Base-by-base conservation (phyloP, 495 filamentous ascomycete genomes). In the Hapsidospora chrysogenum region DNA sequence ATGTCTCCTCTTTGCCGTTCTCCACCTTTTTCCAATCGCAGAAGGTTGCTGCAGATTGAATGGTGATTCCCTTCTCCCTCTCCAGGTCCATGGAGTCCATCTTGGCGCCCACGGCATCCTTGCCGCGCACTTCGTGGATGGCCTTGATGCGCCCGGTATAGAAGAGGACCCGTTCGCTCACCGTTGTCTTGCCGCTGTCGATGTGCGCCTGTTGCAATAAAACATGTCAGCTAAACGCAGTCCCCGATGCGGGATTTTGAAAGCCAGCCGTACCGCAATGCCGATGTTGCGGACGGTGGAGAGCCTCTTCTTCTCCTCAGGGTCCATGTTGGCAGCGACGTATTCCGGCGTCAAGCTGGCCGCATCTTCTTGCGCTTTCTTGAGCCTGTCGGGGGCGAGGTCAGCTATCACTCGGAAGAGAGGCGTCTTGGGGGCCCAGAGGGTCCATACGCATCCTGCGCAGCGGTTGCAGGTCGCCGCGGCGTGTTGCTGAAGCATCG, bases 81-180 rank as follows among this genome's bases (percentile, higher is more conserved):
- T 99, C 92, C 42, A 99, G 60, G 33, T 96, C 92, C 37, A 99
- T 99, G 7, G 85, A 94, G 66, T 99, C 92, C 92, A 99, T 99
- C 63, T 99, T 99, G 31, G 92, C 92, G 45, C 92, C 92, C 14
- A 96, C 85, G 25, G 78, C 74, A 63, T 99, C 92, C 45, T 84
- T 84, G 23, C 92, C 92, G 42, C 92, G 73, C 20, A 99, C 92
- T 61, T 99, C 92, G 59, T 99, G 92, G 45, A 99, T 96, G 4
- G 85, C 71, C 51, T 87, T 87, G 61, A 92, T 92, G 50, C 89
- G 77, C 39, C 92, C 92, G 19, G 92, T 99, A 58, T 99, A 99
- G 69, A 84, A 99, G 39, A 99, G 80, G 34, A 99, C 85, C 48
- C 92, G 80, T 55, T 99, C 92, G 37, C 87, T 96, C 44, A 74